Evolutionary conservation across 2,329 filamentous ascomycete species (phyloP), one percentile per base, ranked within the genome.

Genomic region (Beauveria rudraprayagi): DNA sequence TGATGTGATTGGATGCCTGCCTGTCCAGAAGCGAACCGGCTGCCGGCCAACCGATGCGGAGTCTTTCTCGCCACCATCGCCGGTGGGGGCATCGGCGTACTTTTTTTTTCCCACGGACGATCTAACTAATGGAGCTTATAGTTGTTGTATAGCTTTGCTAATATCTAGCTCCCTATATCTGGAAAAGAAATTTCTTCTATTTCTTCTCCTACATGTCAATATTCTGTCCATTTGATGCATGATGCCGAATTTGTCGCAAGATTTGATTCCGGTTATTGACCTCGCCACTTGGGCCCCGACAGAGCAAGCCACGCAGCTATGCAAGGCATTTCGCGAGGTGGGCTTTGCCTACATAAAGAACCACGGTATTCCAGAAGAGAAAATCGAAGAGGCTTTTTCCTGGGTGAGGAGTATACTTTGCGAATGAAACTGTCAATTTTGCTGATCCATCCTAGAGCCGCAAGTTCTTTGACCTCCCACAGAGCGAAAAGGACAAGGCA

Each of bases 301-400:
- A 3, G 57, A 48, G 17, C 40, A 64, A 26, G 43, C 63, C 0
- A 65, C 65, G 11, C 56, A 66, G 9, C 59, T 72, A 17, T 68
- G 66, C 26, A 64, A 70, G 26, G 72, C 72, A 1, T 74, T 73
- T 51, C 68, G 66, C 19, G 63, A 68, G 24, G 63, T 68, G 1
- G 73, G 73, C 1, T 74, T 75, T 57, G 71, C 69, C 1, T 74
- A 74, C 41, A 65, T 75, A 30, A 61, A 68, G 60, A 73, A 73
- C 61, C 72, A 74, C 56, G 69, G 70, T 3, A 66, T 78, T 1
- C 67, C 74, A 0, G 65, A 68, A 6, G 67, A 71, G 1, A 60
- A 73, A 1, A 65, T 78, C 2, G 66, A 74, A 1, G 72, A 75
- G 37, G 75, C 75, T 0, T 78, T 78, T 57, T 34, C 43, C 17